Conservation (phyloP, 306 rosid genomes). For the Styphnolobium japonicum region DNA sequence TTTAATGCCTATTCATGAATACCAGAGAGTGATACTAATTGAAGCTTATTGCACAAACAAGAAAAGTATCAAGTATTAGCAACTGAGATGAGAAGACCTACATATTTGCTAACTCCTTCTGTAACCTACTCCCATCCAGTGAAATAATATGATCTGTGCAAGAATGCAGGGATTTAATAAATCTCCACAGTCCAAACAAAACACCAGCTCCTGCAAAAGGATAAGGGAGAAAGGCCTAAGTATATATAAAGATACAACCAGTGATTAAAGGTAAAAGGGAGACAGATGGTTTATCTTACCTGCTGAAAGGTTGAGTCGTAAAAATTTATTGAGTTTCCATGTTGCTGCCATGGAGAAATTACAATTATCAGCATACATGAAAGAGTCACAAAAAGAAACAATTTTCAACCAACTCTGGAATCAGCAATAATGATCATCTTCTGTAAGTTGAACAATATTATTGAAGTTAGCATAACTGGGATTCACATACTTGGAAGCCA, state of each 20-base stretch:
- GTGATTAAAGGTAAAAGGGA: background rate
- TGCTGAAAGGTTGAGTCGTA: conserved; percentile 38
- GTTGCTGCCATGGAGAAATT: conserved; percentile 55
- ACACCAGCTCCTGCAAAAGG: conserved; percentile 58
- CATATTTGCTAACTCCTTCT: conserved; percentile 78
- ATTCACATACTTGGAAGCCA: too few relatives aligned
- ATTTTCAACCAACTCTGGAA: background rate
- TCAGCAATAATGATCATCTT: background rate
- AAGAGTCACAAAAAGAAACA: background rate
- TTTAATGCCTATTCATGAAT: conserved; percentile 2
- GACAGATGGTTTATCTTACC: conserved; percentile 43
- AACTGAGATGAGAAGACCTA: conserved; percentile 39
- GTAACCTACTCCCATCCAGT: conserved; percentile 67
- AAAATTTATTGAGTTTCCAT: conserved; percentile 38
- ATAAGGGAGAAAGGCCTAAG: conserved; percentile 11
- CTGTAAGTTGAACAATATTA: too few relatives aligned
- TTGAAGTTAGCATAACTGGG: background rate
- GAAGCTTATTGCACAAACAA: conserved; percentile 16
- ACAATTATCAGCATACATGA: conserved; percentile 22
- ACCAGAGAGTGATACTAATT: background rate
- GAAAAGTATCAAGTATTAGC: conserved; percentile 14
- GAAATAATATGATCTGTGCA: conserved; percentile 57
- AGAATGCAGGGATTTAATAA: conserved; percentile 43
- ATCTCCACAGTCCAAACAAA: conserved; percentile 46
- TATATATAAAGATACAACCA: background rate